A percentile compares a stretch with the other conserved stretches of the same genome.
phyloP scores from a whole-genome alignment of 495 filamentous ascomycete species.

The Pyronema domesticum region DNA sequence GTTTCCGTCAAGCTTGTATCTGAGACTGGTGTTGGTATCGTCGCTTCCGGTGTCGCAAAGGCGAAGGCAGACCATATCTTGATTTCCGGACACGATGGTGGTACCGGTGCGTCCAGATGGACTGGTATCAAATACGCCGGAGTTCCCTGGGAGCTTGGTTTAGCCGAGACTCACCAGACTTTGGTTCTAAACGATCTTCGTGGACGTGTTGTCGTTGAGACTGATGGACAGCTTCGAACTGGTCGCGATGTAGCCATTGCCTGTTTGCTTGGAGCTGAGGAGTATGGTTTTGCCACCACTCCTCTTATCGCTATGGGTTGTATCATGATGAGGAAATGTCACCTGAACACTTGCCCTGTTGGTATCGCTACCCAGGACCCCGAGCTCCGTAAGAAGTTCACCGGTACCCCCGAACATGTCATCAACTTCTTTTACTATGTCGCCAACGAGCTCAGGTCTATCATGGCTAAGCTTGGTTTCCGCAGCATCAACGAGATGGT shows the following conservation, averaged over 20 bases:
- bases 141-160: slow-evolving; percentile 93
- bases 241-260: slow-evolving; percentile 93
- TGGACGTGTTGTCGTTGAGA: slow-evolving; percentile 93
- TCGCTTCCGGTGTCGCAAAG: slow-evolving; percentile 95
- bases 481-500: slow-evolving; percentile 98
- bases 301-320: slow-evolving; percentile 96
- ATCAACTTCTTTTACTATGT: slow-evolving; percentile 99
- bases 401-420: slow-evolving; percentile 85
- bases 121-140: slow-evolving; percentile 99
- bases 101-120: slow-evolving; percentile 95
- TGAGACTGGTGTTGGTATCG: slow-evolving; percentile 94
- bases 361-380: slow-evolving; percentile 96
- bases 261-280: slow-evolving; percentile 88
- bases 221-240: slow-evolving; percentile 88
- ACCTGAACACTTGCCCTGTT: slow-evolving; percentile 78
- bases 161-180: slow-evolving; percentile 96
- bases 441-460: slow-evolving; percentile 89
- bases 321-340: slow-evolving; percentile 68
- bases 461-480: slow-evolving; percentile 95
- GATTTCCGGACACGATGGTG: slow-evolving; percentile 95
- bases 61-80: slow-evolving; percentile 96
- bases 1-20: slow-evolving; percentile 99
- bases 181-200: slow-evolving; percentile 95
- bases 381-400: slow-evolving; percentile 86
- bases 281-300: slow-evolving; percentile 96